Evolutionary conservation across 441 rosid species (phyloP), one percentile per base, ranked within the genome.

Genomic region (Biscutella laevigata): DNA sequence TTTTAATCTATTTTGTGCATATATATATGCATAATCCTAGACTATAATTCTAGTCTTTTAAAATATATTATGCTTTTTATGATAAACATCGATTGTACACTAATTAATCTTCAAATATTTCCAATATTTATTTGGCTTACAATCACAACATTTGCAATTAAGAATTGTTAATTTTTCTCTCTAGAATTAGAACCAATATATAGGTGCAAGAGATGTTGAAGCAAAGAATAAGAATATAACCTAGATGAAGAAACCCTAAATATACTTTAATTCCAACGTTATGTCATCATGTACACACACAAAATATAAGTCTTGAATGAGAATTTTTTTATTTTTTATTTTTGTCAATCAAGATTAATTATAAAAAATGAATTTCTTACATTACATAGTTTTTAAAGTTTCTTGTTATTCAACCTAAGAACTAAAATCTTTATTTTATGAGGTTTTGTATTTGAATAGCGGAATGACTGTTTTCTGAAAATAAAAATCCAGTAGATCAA

Each of bases 161-260:
- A 45, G 10, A 53, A 30, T 25, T 37, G 6, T 37, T 37, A 7
- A 36, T 28, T 15, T 45, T 3, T 33, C 37, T 40, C 45, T 42
- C n/a, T n/a, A n/a, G n/a, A n/a, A n/a, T n/a, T n/a, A 21, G 6
- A 43, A 35, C 63, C 20, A 29, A 26, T 27, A 27, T 27, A 27
- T 41, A 8, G 35, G 28, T 57, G 38, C 38, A 44, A 51, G 54
- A 33, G 48, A 51, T 38, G 7, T 8, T 53, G 52, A 66, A 66
- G 71, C 30, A 66, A 66, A 53, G 71, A 59, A 66, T 59, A 66
- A 53, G 61, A 53, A 66, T 66, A 66, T 66, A 43, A 14, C 57
- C 39, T 53, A 8, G 61, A 39, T 26, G 51, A 66, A 53, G 66
- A 53, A 66, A 66, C 71, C 65, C 71, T 66, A 66, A 19, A 46